Evolutionary conservation across 2,329 filamentous ascomycete species (phyloP), one percentile per base, ranked within the genome.

Genomic region (Lomentospora prolificans): DNA sequence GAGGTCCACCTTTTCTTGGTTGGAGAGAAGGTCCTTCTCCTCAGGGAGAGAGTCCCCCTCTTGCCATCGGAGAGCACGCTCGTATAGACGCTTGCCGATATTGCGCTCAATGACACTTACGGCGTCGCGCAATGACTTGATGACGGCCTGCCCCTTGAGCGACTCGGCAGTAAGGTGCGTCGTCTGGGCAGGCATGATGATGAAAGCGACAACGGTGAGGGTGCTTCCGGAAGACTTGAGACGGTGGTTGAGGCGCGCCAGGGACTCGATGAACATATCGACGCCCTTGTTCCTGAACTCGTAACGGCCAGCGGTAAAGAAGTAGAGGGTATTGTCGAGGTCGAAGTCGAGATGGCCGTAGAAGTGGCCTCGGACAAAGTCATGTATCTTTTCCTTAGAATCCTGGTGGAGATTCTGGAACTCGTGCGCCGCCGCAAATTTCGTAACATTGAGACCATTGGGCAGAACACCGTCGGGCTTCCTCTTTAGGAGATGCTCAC

Each of bases 201-300:
- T 88, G 69, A 99, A 99, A 22, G 94, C 92, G 17, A 99, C 92
- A 5, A 99, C 87, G 0, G 94, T 97, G n/a, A 50, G 6, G 68
- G 86, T 91, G 72, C 94, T 95, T 63, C 90, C 95, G 51, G 89
- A 89, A 6, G 74, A 73, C 80, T 97, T 97, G 66, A 99, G 82
- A 39, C 87, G 83, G 75, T 97, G 91, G 73, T 99, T 99, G 64
- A 99, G 75, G 44, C 94, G 88, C 28, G 94, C 94, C 60, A 99
- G 76, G 3, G 91, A 94, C 73, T 99, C 94, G 63, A 99, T 95
- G 71, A 97, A 99, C 94, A 99, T 99, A 72, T 99, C 94, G 8
- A 96, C 92, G 66, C 94, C 94, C 74, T 99, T 99, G 68, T 99
- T 99, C 61, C 94, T 80, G 79, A 92, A 99, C 71, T 99, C 94